Base-by-base conservation (phyloP, 2,329 filamentous ascomycete species). In the Aspergillus sp. region DNA sequence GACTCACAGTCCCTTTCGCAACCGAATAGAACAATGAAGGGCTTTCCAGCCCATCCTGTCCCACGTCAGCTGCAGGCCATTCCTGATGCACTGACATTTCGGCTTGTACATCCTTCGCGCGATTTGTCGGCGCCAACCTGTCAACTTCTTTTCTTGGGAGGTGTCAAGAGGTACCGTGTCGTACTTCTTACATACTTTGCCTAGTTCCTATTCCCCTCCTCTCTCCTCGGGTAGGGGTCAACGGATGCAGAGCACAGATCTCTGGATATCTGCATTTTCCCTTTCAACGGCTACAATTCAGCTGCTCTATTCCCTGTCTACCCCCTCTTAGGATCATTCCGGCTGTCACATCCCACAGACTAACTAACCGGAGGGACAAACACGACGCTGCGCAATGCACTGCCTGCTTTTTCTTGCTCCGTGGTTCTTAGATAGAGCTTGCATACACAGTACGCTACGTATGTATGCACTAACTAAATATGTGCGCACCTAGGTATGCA, bases 31-130 rank as follows among this genome's bases (percentile, higher is more conserved):
- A 39, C 29, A 29, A 36, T 18, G 31, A 24, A 29, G 16, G 14
- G 36, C 14, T 7, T 42, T n/a, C 24, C 16, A 36, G 32, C 50
- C 29, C 36, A 53, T 24, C 18, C 47, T 57, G 50, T 53, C 42
- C 26, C 26, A 54, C 50, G 52, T 53, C 50, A 47, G 50, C 42
- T 57, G 50, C 50, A 57, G 10, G 50, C 50, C 55, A 54, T 57
- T 39, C 32, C 54, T 39, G 32, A 16, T 16, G 36, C 20, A n/a
- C 29, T 31, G 51, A 45, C 49, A 56, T 18, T 18, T 6, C 36
- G 36, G 36, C 36, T 3, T 42, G 14, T 42, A 11, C 36, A 42
- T 42, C 36, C 36, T 42, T 42, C 36, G 36, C 14, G 4, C 16
- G 24, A 24, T 24, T n/a, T 36, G 32, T 36, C 10, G 14, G 32